A percentile compares a stretch with the other conserved stretches of the same genome.
phyloP scores from a whole-genome alignment of 2,329 filamentous ascomycete genomes.

The Pseudocercospora ulei region DNA sequence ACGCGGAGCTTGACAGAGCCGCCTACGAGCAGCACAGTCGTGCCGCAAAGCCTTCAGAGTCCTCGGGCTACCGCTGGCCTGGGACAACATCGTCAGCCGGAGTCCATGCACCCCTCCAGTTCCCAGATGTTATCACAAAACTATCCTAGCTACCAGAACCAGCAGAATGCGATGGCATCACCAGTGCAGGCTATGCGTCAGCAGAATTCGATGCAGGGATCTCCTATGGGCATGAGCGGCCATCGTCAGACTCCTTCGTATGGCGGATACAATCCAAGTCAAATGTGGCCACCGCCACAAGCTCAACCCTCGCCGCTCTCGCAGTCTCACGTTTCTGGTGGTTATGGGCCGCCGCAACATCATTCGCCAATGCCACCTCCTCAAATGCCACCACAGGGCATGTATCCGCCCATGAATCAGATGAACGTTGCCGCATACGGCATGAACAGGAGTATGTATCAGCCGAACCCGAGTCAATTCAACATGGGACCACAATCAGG shows the following conservation, averaged over 20 bases:
- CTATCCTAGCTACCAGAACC: slow-evolving; percentile 62
- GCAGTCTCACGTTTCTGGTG: slow-evolving; percentile 41
- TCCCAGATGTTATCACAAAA: slow-evolving; percentile 49
- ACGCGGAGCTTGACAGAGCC: slow-evolving; percentile 35
- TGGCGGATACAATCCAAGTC: slow-evolving; percentile 38
- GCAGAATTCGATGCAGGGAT: slow-evolving; percentile 50
- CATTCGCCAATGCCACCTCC: slow-evolving; percentile 44
- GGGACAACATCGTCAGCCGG: slow-evolving; percentile 52
- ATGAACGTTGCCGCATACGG: slow-evolving; percentile 40
- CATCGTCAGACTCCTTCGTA: slow-evolving; percentile 41
- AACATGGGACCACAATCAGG: slow-evolving; percentile 29
- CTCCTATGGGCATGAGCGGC: slow-evolving; percentile 45
- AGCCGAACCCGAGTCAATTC: slow-evolving; percentile 42
- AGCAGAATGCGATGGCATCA: slow-evolving; percentile 64
- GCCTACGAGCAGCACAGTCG: slow-evolving; percentile 36
- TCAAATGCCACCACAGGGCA: slow-evolving; percentile 41
- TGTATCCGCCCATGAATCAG: slow-evolving; percentile 42
- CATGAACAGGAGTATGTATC: slow-evolving; percentile 45
- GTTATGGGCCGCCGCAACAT: slow-evolving; percentile 38
- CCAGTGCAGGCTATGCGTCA: slow-evolving; percentile 61
- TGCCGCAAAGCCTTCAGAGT: slow-evolving; percentile 41
- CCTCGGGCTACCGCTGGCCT: slow-evolving; percentile 39
- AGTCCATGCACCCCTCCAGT: slow-evolving; percentile 48
- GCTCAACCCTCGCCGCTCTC: slow-evolving; percentile 43
- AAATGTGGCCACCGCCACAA: slow-evolving; percentile 44